A percentile compares a stretch with the other conserved stretches of the same genome.
Evolutionary conservation across 106 monocot species (phyloP).

Genomic region (Dendrobium nobile): DNA sequence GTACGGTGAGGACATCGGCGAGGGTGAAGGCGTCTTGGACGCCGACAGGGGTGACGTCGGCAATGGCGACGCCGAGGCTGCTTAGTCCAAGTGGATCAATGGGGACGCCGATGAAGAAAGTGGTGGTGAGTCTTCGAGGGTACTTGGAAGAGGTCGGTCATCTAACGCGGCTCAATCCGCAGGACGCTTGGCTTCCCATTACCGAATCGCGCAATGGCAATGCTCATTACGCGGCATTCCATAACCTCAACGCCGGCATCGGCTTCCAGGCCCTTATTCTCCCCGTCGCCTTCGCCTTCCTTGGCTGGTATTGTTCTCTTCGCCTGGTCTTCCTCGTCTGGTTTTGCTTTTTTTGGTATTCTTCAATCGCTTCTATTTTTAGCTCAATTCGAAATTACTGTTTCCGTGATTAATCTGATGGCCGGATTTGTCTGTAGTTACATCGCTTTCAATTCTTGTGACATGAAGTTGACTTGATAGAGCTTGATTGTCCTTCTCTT

Average conservation of each 20-base stretch:
- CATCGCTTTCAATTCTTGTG: neutral
- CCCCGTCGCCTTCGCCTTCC: slow-evolving; percentile 82
- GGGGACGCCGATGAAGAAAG: slow-evolving; percentile 68
- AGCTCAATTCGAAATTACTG: neutral
- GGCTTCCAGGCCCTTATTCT: slow-evolving; percentile 95
- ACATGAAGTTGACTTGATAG: neutral
- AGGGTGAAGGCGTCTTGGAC: slow-evolving; percentile 43
- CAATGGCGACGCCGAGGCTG: slow-evolving; percentile 44
- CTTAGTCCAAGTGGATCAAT: slow-evolving; percentile 37
- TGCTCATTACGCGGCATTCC: slow-evolving; percentile 91
- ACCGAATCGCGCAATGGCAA: slow-evolving; percentile 90
- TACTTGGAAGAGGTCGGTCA: slow-evolving; percentile 96
- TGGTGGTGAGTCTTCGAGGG: slow-evolving; percentile 65
- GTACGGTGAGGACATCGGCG: neutral
- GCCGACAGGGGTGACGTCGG: slow-evolving; percentile 21
- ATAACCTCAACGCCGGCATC: slow-evolving; percentile 85
- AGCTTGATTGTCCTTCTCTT: neutral
- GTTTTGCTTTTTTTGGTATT: neutral
- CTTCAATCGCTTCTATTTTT: neutral
- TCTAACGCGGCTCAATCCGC: slow-evolving; percentile 90
- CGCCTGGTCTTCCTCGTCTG: neutral
- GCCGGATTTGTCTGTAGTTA: neutral
- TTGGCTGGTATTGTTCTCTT: slow-evolving; percentile 54
- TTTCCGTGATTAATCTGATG: neutral
- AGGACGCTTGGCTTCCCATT: slow-evolving; percentile 95